These are phyloP conservation scores for Punctularia strigosozonata DNA, from an alignment of 768 basidiomycete species.

Conservation along the genomic window DNA sequence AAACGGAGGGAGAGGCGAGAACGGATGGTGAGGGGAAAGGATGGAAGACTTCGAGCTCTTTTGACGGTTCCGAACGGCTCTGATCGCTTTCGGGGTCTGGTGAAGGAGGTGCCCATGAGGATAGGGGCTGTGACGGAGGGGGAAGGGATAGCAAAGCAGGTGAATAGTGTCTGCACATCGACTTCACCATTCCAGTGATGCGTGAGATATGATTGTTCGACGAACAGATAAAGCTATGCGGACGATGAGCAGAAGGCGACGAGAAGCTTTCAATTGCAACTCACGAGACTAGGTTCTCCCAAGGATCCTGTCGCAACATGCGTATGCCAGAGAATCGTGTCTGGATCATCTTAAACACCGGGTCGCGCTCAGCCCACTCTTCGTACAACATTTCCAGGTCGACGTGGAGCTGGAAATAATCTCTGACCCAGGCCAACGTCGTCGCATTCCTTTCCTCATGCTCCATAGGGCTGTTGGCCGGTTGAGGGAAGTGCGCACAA, in stretches of 20 bases:
- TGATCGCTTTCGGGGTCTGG: constrained; percentile 1
- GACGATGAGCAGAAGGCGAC: background rate
- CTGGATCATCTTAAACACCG: constrained; percentile 55
- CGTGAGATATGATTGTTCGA: constrained; percentile 94
- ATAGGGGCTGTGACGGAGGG: constrained; percentile 12
- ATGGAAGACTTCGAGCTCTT: constrained; percentile 37
- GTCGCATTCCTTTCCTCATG: constrained; percentile 37
- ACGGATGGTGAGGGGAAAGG: constrained; percentile 76
- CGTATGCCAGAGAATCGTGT: constrained; percentile 71
- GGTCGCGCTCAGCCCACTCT: constrained; percentile 64
- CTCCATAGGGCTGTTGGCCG: constrained; percentile 21
- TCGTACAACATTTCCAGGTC: constrained; percentile 62
- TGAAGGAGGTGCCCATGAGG: constrained; percentile 19
- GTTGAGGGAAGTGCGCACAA: constrained; percentile 49
- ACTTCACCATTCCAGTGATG: constrained; percentile 88
- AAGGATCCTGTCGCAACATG: constrained; percentile 86
- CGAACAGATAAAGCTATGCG: constrained; percentile 84
- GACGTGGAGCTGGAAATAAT: constrained; percentile 84
- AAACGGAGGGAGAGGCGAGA: constrained; percentile 47
- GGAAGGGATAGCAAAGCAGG: constrained; percentile 45
- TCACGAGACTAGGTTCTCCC: constrained; percentile 91
- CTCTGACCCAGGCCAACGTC: constrained; percentile 62
- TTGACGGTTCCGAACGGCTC: constrained; percentile 8
- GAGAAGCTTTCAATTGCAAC: constrained; percentile 17
- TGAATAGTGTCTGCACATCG: constrained; percentile 70